These are phyloP conservation scores for Candida argentea DNA, from an alignment of 805 yeast genomes.

Conservation along the genomic window DNA sequence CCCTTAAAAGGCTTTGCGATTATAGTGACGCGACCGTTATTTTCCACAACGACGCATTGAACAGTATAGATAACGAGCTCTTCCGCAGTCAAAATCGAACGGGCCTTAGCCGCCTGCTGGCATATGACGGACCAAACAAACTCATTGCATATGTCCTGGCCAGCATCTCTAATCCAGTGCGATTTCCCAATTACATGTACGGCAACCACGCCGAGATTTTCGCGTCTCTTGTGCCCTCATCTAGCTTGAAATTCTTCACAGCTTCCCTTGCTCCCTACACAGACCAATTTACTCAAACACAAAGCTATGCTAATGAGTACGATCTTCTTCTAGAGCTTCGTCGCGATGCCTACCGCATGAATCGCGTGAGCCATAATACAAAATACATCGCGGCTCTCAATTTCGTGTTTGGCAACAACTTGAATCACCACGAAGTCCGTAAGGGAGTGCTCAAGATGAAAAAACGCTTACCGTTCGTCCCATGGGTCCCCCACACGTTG, in stretches of 20 bases:
- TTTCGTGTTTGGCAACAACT: constrained; percentile 49
- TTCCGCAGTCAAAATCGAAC: constrained; percentile 4
- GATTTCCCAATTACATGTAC: constrained; percentile 90
- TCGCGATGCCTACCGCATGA: constrained; percentile 71
- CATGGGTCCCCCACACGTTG: constrained; percentile 75
- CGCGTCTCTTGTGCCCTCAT: constrained; percentile 78
- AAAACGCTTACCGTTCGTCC: constrained; percentile 64
- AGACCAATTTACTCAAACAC: constrained; percentile 26
- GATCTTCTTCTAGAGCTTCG: constrained; percentile 78
- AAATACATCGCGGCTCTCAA: constrained; percentile 62
- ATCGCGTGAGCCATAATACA: constrained; percentile 32
- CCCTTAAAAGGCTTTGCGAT: constrained; percentile 73
- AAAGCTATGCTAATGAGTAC: constrained; percentile 66
- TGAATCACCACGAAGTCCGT: constrained; percentile 62
- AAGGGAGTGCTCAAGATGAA: constrained; percentile 57
- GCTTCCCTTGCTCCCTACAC: constrained; percentile 34
- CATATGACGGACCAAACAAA: constrained; percentile 74
- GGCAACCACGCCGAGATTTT: constrained; percentile 74
- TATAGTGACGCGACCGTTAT: constrained; percentile 83
- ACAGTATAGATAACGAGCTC: constrained; percentile 50
- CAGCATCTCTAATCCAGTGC: constrained; percentile 72
- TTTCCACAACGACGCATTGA: constrained; percentile 80
- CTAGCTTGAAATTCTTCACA: constrained; percentile 60
- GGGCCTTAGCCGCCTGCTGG: constrained; percentile 28
- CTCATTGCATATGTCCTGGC: constrained; percentile 79